A percentile compares a stretch with the other conserved stretches of the same genome.
Conservation (phyloP, 139 green algal species). For the Volvox reticuliferus region DNA sequence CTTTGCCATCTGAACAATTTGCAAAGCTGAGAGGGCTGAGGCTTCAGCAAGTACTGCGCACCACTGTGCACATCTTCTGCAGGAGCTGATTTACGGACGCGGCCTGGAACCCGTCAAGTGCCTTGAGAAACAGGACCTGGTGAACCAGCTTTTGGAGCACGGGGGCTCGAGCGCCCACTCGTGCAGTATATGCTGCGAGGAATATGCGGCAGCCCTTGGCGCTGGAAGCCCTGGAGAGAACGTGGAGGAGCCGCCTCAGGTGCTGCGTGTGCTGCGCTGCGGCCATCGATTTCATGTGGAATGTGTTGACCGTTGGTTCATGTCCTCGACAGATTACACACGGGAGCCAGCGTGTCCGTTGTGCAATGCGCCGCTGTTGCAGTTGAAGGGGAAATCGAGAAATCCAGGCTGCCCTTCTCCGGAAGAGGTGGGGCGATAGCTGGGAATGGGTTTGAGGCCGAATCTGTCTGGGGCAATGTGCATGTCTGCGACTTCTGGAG, state of each 20-base stretch:
- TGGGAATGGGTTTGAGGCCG: no score
- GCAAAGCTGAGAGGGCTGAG: no score
- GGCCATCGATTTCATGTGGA: conserved; percentile 74
- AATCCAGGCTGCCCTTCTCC: no score
- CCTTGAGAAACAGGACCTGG: conserved; percentile 68
- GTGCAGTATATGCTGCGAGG: conserved; percentile 77
- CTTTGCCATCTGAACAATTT: no score
- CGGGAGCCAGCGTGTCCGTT: conserved; percentile 69
- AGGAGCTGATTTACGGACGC: conserved; percentile 23
- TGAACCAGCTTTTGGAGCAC: conserved; percentile 44
- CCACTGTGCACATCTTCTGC: neutral
- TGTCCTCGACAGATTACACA: conserved; percentile 68
- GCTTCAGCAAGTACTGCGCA: no score
- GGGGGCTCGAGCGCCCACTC: conserved; percentile 45
- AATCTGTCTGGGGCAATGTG: no score
- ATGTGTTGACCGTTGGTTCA: conserved; percentile 78
- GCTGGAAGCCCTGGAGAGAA: neutral
- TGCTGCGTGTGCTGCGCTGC: conserved; percentile 71
- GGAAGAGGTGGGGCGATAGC: no score
- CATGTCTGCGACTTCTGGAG: no score
- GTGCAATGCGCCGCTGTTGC: conserved; percentile 68
- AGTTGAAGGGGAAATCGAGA: neutral
- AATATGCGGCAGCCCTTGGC: conserved; percentile 46
- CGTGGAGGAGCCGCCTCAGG: neutral
- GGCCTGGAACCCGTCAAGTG: conserved; percentile 22